Conservation (phyloP, 768 basidiomycete genomes). For the Rhodotorula kratochvilovae region DNA sequence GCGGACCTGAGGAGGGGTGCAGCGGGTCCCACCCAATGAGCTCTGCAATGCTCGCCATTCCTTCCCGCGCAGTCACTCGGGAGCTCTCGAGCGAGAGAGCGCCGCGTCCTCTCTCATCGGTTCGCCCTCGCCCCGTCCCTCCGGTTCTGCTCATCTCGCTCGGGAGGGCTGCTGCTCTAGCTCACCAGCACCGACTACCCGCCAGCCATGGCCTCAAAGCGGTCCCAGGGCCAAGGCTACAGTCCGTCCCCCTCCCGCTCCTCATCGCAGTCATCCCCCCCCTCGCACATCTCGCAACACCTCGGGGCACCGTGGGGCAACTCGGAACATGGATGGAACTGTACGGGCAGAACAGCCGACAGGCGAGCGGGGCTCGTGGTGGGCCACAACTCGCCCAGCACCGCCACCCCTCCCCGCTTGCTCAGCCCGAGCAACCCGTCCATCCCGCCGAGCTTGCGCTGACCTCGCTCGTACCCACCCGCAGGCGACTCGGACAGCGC, state of each 20-base stretch:
- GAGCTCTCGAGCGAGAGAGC: too few relatives aligned
- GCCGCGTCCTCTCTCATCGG: background rate
- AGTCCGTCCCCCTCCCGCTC: background rate
- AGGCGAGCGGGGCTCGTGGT: too few relatives aligned
- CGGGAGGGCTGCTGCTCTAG: background rate
- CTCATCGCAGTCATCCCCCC: background rate
- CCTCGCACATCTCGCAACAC: too few relatives aligned
- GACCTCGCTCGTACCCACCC: too few relatives aligned
- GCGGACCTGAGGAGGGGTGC: background rate
- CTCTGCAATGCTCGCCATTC: slow-evolving; percentile 7
- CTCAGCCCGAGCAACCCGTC: background rate
- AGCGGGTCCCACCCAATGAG: slow-evolving; percentile 13
- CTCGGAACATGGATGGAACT: too few relatives aligned
- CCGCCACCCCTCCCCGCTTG: background rate
- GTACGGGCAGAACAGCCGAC: too few relatives aligned
- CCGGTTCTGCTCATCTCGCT: background rate
- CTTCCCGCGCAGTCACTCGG: background rate
- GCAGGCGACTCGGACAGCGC: background rate
- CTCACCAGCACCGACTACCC: too few relatives aligned
- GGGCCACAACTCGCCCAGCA: too few relatives aligned
- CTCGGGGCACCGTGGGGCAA: too few relatives aligned
- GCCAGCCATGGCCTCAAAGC: slow-evolving; percentile 8
- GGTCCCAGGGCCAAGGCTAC: background rate
- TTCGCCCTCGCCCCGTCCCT: background rate
- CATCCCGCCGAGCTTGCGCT: background rate